Evolutionary conservation across 2,329 filamentous ascomycete genomes (phyloP).

Genomic region (Penicillium frequentans): DNA sequence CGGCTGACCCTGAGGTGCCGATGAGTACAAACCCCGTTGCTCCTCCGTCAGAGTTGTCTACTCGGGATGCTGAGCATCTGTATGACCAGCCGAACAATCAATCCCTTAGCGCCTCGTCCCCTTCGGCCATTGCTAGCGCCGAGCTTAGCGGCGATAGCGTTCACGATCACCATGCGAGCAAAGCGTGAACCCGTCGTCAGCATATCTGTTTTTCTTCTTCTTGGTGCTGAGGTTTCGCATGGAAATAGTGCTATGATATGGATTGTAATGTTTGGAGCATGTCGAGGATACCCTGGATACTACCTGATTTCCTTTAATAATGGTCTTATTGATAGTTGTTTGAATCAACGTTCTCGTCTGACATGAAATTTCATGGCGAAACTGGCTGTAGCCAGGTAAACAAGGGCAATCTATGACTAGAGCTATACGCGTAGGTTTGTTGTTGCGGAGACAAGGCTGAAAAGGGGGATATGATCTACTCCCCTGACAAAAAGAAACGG

Average conservation of each 20-base stretch:
- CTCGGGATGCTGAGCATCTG: constrained; percentile 16
- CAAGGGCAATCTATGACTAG: constrained; percentile 20
- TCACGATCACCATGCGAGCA: background rate
- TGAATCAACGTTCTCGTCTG: background rate
- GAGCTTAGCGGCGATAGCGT: constrained; percentile 9
- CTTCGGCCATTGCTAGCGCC: constrained; percentile 6
- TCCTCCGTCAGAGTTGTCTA: constrained; percentile 10
- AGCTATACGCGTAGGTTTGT: background rate
- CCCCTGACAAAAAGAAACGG: background rate
- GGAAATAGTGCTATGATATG: background rate
- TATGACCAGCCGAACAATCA: constrained; percentile 18
- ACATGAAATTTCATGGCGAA: background rate
- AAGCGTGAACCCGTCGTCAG: background rate
- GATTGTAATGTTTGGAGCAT: background rate
- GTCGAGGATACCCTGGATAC: background rate
- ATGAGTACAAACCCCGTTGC: constrained; percentile 15
- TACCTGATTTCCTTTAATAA: background rate
- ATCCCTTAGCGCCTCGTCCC: constrained; percentile 10
- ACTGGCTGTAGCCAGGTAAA: constrained; percentile 7
- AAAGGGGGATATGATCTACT: background rate
- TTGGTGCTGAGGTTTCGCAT: background rate
- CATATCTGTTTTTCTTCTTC: background rate
- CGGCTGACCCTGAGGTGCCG: constrained; percentile 9
- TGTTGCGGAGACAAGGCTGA: background rate
- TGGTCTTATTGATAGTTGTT: background rate